Evolutionary conservation across 2,329 filamentous ascomycete species (phyloP), one percentile per base, ranked within the genome.

Genomic region (Metarhizium anisopliae): DNA sequence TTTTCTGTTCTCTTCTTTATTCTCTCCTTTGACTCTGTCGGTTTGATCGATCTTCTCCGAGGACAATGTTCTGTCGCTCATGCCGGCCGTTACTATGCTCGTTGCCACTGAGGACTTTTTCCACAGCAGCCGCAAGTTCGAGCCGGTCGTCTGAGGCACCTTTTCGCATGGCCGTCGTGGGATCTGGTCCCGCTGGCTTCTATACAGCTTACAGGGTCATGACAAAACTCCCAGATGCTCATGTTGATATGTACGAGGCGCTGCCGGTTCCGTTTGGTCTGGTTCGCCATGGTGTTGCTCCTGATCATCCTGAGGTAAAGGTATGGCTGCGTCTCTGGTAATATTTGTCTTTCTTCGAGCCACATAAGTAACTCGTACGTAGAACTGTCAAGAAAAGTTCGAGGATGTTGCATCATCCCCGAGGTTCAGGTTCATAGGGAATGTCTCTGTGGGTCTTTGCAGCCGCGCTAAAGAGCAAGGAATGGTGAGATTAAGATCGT

Each of bases 281-380:
- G 55, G 92, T 95, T 52, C 81, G 94, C 55, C 96, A 94, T 67
- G 94, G 94, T 8, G 94, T 99, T 57, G 95, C 94, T n/a, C 94
- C 94, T 5, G 94, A 99, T 69, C 94, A 99, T 72, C 93, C 94
- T 0, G 93, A 99, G 74, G 94, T 99, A 62, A 99, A 99, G 83
- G 90, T 94, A 74, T 58, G 72, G 50, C 32, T n/a, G 14, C 16
- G 10, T n/a, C 14, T 18, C 10, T 52, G 7, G 16, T 25, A 5
- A 36, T n/a, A n/a, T 25, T 38, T 40, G 36, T 35, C 42, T 29
- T 7, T 8, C n/a, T 14, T 29, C n/a, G 11, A 6, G 45, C 25
- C n/a, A 56, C 20, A 4, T 45, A 43, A 52, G 47, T 58, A 52
- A 58, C 50, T 20, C 25, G 25, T 14, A 16, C 5, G 14, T 66